A percentile compares a stretch with the other conserved stretches of the same genome.
Evolutionary conservation across 163 green algal genomes (phyloP).

Genomic region (Chlamydomonas reinhardtii): DNA sequence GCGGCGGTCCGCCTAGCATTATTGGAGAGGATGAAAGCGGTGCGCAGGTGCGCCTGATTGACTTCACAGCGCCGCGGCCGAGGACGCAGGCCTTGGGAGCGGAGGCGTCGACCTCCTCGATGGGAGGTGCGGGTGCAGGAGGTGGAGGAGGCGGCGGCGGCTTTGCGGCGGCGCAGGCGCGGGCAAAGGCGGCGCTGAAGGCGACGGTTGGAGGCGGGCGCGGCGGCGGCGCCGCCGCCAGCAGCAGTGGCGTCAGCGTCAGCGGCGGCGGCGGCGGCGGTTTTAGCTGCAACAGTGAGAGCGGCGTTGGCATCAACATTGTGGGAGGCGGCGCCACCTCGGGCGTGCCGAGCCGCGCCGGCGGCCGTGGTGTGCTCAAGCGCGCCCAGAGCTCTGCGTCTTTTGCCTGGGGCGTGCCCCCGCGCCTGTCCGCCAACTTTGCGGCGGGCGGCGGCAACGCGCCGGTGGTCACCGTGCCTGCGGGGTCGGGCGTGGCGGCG

Average conservation of each 20-base stretch:
- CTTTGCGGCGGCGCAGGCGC: background rate
- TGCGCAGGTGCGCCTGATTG: constrained; percentile 9
- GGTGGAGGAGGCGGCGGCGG: background rate
- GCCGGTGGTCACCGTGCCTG: too few relatives aligned
- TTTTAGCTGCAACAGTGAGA: too few relatives aligned
- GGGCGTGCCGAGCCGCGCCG: background rate
- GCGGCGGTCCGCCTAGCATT: background rate
- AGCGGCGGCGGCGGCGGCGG: background rate
- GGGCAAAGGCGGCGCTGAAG: background rate
- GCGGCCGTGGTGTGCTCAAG: background rate
- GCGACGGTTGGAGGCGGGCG: background rate
- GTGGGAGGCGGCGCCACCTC: background rate
- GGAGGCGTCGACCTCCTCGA: too few relatives aligned
- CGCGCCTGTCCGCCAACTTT: background rate
- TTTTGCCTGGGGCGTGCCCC: constrained; percentile 35
- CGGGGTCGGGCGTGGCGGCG: background rate
- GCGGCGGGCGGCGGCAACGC: too few relatives aligned
- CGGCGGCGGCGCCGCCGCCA: background rate
- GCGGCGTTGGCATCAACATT: background rate
- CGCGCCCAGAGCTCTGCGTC: constrained; percentile 13
- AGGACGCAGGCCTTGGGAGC: too few relatives aligned
- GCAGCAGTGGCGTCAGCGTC: background rate
- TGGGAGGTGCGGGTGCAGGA: too few relatives aligned
- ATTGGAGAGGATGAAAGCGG: constrained; percentile 21
- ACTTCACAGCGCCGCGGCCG: background rate